Percentiles rank a stretch among this genome's conserved stretches.
Evolutionary conservation across 2,329 filamentous ascomycete species (phyloP).

Genomic region (Zymoseptoria crescenta): DNA sequence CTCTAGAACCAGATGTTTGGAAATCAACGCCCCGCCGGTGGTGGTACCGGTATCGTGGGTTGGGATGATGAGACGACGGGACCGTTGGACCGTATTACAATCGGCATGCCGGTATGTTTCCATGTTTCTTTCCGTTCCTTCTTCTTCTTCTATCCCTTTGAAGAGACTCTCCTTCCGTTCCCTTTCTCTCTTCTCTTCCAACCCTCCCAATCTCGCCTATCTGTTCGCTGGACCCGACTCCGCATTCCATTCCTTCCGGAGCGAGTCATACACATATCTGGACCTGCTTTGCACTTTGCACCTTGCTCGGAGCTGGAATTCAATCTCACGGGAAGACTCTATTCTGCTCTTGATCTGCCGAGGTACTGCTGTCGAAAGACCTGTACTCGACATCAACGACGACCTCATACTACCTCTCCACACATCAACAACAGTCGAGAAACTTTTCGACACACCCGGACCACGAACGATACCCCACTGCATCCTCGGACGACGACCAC

Average conservation of each 20-base stretch:
- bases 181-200: no score
- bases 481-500: not conserved
- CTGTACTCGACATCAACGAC: not conserved
- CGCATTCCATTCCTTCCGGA: not conserved
- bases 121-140: not conserved
- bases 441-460: not conserved
- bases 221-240: not conserved
- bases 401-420: not conserved
- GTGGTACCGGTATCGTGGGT: not conserved
- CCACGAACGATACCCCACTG: not conserved
- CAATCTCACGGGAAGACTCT: not conserved
- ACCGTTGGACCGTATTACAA: not conserved
- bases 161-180: not conserved
- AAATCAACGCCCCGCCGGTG: no score
- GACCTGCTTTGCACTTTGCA: not conserved
- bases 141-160: no score
- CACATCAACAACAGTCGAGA: not conserved
- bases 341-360: not conserved
- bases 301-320: not conserved
- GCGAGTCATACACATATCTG: not conserved
- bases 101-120: not conserved
- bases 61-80: not conserved
- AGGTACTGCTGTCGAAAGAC: constrained; percentile 1
- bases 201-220: not conserved
- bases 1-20: not conserved